Evolutionary conservation across 1,284 basidiomycete genomes (phyloP).

Genomic region (Ceratobasidium sp.): DNA sequence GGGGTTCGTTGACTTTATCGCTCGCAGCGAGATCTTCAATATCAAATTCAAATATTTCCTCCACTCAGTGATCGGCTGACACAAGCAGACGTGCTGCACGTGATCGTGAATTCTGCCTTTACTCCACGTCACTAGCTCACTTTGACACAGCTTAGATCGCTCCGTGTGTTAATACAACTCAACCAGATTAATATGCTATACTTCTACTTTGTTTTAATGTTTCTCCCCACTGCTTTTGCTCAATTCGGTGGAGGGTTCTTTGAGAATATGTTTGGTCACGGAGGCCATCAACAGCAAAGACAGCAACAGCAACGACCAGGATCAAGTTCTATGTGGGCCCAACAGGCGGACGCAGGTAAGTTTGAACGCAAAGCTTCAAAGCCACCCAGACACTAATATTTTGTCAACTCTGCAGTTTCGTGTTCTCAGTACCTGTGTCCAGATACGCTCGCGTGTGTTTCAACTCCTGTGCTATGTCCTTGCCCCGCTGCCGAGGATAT

Average conservation of each 20-base stretch:
- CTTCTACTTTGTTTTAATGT: slow-evolving; percentile 20
- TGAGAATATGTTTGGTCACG: slow-evolving; percentile 36
- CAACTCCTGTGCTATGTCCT: slow-evolving; percentile 38
- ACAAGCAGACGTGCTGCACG: slow-evolving; percentile 1
- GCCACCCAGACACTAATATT: background rate
- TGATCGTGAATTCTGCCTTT: slow-evolving; percentile 12
- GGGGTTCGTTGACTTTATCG: background rate
- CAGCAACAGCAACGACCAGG: slow-evolving; percentile 22
- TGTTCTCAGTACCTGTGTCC: slow-evolving; percentile 41
- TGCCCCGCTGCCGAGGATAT: slow-evolving; percentile 41
- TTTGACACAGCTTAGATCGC: background rate
- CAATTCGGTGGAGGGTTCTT: slow-evolving; percentile 41
- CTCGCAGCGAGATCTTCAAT: background rate
- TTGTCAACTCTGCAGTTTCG: slow-evolving; percentile 5
- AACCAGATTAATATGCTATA: slow-evolving; percentile 11
- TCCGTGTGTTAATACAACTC: background rate
- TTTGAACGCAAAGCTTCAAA: background rate
- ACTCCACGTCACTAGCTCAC: slow-evolving; percentile 24
- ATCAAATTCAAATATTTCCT: slow-evolving; percentile 28
- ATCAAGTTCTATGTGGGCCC: slow-evolving; percentile 37
- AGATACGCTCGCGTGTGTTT: slow-evolving; percentile 40
- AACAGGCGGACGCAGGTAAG: slow-evolving; percentile 39
- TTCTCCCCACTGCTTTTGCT: slow-evolving; percentile 36
- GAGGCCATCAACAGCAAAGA: slow-evolving; percentile 31
- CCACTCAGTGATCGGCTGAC: slow-evolving; percentile 7